A percentile compares a stretch with the other conserved stretches of the same genome.
These are phyloP conservation scores for Orobanche coerulescens DNA, from an alignment of 257 asterid species.

Conservation along the genomic window DNA sequence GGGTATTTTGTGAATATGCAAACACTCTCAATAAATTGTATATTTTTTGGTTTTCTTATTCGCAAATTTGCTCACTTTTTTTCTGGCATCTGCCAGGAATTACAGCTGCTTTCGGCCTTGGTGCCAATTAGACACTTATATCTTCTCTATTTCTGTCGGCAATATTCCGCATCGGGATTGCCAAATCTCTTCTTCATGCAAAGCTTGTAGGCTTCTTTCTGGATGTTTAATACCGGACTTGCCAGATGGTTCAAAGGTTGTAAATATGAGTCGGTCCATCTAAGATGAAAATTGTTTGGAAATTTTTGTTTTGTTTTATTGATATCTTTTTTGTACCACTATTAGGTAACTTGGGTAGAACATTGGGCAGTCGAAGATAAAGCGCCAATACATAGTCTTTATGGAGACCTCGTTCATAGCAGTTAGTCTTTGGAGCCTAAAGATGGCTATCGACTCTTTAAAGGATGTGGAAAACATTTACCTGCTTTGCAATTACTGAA, in stretches of 20 bases:
- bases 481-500: conserved; percentile 63
- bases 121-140: conserved; percentile 65
- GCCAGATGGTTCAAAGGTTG: conserved; percentile 96
- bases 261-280: background rate
- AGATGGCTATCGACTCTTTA: conserved; percentile 82
- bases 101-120: conserved; percentile 85
- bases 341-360: conserved; percentile 89
- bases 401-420: conserved; percentile 57
- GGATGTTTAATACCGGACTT: conserved; percentile 94
- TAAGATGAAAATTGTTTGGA: background rate
- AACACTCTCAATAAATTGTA: background rate
- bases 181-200: conserved; percentile 47
- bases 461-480: conserved; percentile 71
- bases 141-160: conserved; percentile 75
- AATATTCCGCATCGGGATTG: conserved; percentile 51
- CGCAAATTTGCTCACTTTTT: background rate
- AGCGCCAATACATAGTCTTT: conserved; percentile 54
- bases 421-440: conserved; percentile 91
- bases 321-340: background rate
- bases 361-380: conserved; percentile 85
- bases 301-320: background rate
- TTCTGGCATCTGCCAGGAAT: conserved; percentile 63
- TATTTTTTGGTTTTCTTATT: background rate
- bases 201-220: conserved; percentile 72
- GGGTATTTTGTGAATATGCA: background rate